Conservation (phyloP, 1,284 basidiomycete genomes). For the Pseudozyma tsukubaensis region DNA sequence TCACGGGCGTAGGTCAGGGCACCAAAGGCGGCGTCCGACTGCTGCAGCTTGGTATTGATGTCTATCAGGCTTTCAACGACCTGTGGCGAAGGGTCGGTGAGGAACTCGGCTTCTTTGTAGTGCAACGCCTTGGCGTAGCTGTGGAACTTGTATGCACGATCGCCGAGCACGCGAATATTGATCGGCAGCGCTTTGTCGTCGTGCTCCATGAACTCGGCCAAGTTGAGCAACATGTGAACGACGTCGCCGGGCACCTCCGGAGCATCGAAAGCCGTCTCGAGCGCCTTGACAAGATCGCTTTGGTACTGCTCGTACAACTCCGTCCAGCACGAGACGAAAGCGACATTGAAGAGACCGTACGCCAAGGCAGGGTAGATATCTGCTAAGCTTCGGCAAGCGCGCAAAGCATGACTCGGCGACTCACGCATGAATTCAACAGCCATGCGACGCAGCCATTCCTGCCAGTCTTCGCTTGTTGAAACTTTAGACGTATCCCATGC, state of each 20-base stretch:
- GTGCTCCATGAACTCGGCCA: constrained; percentile 99
- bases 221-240: constrained; percentile 90
- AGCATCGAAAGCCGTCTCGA: constrained; percentile 87
- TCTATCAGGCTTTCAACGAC: constrained; percentile 95
- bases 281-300: constrained; percentile 80
- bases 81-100: constrained; percentile 81
- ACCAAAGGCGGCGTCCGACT: constrained; percentile 71
- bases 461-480: constrained; percentile 86
- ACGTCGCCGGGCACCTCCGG: constrained; percentile 85
- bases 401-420: constrained; percentile 94
- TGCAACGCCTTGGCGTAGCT: constrained; percentile 98
- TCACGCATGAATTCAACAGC: constrained; percentile 98
- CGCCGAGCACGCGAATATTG: constrained; percentile 90
- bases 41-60: constrained; percentile 96
- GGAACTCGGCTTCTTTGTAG: constrained; percentile 98
- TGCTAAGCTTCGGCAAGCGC: constrained; percentile 93
- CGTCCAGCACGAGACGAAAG: constrained; percentile 97
- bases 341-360: constrained; percentile 96
- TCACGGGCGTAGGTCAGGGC: constrained; percentile 66
- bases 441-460: constrained; percentile 92
- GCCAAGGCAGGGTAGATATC: constrained; percentile 92
- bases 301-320: constrained; percentile 82
- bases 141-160: constrained; percentile 89
- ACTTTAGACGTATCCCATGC: constrained; percentile 93
- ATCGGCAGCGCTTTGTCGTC: constrained; percentile 97